Evolutionary conservation across 306 rosid species (phyloP), one percentile per base, ranked within the genome.

Genomic region (Abrus precatorius): DNA sequence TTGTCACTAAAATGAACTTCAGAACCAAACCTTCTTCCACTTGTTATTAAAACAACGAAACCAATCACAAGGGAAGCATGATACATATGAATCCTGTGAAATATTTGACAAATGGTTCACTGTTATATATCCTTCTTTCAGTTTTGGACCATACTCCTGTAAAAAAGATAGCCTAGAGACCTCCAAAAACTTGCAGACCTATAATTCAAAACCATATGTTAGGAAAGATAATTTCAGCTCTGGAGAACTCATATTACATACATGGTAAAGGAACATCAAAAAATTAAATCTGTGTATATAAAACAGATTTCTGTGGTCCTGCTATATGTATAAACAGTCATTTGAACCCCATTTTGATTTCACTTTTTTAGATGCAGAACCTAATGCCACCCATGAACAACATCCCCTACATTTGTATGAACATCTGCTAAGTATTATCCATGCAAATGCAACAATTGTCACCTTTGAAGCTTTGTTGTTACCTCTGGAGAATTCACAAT

Each of bases 121-220:
- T 82, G 75, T 89, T 57, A 93, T 90, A 74, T 87, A 92, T 74
- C 97, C 99, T 83, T 96, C 99, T 84, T 90, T 96, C 80, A 93
- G 85, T 81, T 96, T 96, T 80, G 98, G 90, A 75, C 99, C 99
- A 80, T 96, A 96, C 82, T 96, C 98, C 56, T 93, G 93, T 84
- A 85, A 89, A 87, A 96, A 93, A 80, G 99, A 96, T 82, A 96
- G 84, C 81, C 79, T 90, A 43, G 99, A 96, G 73, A 93, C 99
- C 92, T 96, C 99, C 92, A 96, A 87, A 82, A 96, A 93, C 91
- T 84, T 92, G 98, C 98, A 96, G 65, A 96, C 99, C 99, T 96
- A 79, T 32, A 65, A 77, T 80, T 50, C 84, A 77, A 72, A 78
- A 57, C 55, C 72, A 36, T 12, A 72, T 5, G 27, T 53, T 43